Conservation (phyloP, 768 basidiomycete species). For the Termitomyces heimii region DNA sequence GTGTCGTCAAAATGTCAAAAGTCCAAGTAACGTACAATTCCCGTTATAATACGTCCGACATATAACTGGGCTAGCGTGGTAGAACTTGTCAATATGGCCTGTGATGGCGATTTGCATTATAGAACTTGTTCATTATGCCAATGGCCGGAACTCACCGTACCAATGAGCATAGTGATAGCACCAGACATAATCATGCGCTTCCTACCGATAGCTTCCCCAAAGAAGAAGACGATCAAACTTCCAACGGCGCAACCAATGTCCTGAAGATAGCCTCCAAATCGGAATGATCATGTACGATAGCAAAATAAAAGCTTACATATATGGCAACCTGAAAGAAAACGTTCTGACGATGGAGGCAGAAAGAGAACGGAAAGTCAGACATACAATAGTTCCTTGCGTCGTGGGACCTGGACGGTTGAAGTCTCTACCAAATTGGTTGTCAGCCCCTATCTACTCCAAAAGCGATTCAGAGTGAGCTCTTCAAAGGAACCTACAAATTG, state of each 20-base stretch:
- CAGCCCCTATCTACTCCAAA: conserved; percentile 27
- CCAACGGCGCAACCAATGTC: conserved; percentile 35
- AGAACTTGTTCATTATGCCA: neutral
- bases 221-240: conserved; percentile 30
- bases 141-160: conserved; percentile 21
- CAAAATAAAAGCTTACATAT: conserved; percentile 20
- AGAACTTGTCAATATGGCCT: conserved; percentile 33
- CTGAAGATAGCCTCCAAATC: conserved; percentile 10
- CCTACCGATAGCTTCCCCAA: conserved; percentile 30
- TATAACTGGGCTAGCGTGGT: conserved; percentile 32
- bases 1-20: neutral
- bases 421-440: conserved; percentile 33
- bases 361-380: conserved; percentile 4
- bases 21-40: conserved; percentile 20
- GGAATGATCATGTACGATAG: neutral
- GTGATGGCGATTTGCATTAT: neutral
- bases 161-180: conserved; percentile 30
- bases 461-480: neutral
- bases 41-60: conserved; percentile 31
- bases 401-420: conserved; percentile 31
- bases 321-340: conserved; percentile 18
- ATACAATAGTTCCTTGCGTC: conserved; percentile 31
- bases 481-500: neutral
- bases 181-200: conserved; percentile 34
- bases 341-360: neutral